Evolutionary conservation across 139 green algal genomes (phyloP), one percentile per base, ranked within the genome.

Genomic region (Marvania coccoides): DNA sequence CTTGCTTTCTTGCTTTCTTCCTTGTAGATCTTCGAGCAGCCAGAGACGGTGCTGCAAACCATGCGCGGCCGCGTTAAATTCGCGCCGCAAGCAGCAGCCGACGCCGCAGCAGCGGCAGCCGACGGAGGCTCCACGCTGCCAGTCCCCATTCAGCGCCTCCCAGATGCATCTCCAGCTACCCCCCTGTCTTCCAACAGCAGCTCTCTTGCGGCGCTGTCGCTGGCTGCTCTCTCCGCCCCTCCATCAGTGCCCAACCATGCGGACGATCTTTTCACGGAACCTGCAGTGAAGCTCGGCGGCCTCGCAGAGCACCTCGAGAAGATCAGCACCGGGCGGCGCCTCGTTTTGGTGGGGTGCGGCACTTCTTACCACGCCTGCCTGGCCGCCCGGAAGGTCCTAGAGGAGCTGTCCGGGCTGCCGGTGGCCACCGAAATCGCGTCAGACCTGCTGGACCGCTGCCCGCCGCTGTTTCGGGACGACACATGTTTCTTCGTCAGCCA

Each of bases 21-120:
- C n/a, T n/a, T n/a, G n/a, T n/a, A n/a, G 70, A 98, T 98, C 69
- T 83, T 94, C 69, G 93, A 98, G 79, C 93, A 98, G 85, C 90
- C 93, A 0, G 89, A 97, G 65, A 87, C 72, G 5, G 69, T 98
- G 26, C 56, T 83, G 51, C 80, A 91, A 48, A 94, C 85, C 33
- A 92, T 93, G 87, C 63, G 85, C 14, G 88, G 88, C 9, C 75
- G 88, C 15, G 81, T 93, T 28, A 76, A 85, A 61, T 83, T 91
- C 45, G 56, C 71, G 19, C n/a, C 37, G 15, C 28, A 66, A 58
- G 12, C 33, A 28, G 37, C 57, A 23, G 19, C 33, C 23, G 57
- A 14, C 34, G 23, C 47, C 12, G 42, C 19, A 19, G 42, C 42
- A 51, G 42, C 42, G 42, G 42, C 42, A 28, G 42, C 42, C 19